These are phyloP conservation scores for Pseudogymnoascus sp. DNA, from an alignment of 2,329 filamentous ascomycete genomes.

Conservation along the genomic window DNA sequence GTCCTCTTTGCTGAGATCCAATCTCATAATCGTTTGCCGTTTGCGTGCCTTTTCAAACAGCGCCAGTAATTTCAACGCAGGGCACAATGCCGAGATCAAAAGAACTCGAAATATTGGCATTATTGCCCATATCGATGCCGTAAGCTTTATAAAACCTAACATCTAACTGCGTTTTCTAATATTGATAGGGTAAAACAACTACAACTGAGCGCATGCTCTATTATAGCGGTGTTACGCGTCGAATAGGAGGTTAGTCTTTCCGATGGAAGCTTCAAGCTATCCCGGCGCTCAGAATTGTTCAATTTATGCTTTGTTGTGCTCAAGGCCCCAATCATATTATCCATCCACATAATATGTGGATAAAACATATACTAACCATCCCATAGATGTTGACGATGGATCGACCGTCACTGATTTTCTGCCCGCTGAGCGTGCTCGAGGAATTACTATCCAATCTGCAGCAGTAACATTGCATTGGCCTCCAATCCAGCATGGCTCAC, in stretches of 20 bases:
- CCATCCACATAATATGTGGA: slow-evolving; percentile 1
- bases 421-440: slow-evolving; percentile 80
- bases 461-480: slow-evolving; percentile 96
- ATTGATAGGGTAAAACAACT: slow-evolving; percentile 74
- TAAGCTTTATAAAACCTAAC: slow-evolving; percentile 29
- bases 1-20: not conserved
- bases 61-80: not conserved
- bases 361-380: not conserved
- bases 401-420: slow-evolving; percentile 97
- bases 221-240: slow-evolving; percentile 80
- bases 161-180: slow-evolving; percentile 5
- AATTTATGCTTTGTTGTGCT: not conserved
- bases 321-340: not conserved
- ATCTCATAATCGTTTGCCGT: not conserved
- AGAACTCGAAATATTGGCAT: slow-evolving; percentile 93
- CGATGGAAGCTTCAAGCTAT: not conserved
- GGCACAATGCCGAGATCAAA: slow-evolving; percentile 26
- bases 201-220: slow-evolving; percentile 99
- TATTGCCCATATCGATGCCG: slow-evolving; percentile 95
- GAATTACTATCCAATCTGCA: slow-evolving; percentile 96
- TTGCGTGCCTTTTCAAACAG: slow-evolving; percentile 7
- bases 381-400: slow-evolving; percentile 78
- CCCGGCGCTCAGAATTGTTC: not conserved
- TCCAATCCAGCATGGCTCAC: slow-evolving; percentile 33
- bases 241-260: slow-evolving; percentile 57